These are phyloP conservation scores for Babesia ovis DNA, from an alignment of 169 alveolate species.

Conservation along the genomic window DNA sequence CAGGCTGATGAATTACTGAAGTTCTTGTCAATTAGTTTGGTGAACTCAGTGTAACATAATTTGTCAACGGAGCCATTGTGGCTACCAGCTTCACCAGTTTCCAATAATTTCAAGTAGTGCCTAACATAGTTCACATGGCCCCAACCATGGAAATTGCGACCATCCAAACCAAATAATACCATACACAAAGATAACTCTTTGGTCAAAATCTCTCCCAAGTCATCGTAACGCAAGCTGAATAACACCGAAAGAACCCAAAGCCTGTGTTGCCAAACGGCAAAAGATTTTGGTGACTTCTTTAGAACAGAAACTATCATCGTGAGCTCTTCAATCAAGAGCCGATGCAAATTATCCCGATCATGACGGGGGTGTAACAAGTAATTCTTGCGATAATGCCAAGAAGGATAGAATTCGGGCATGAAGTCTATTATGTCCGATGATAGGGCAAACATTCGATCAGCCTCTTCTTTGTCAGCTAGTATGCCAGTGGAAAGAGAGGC, in stretches of 20 bases:
- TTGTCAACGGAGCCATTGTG: conserved; percentile 4
- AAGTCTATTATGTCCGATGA: conserved; percentile 58
- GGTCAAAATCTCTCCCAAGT: conserved; percentile 22
- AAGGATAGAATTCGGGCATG: conserved; percentile 67
- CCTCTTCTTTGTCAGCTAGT: conserved; percentile 6
- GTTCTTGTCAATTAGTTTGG: conserved; percentile 45
- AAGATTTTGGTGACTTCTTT: conserved; percentile 56
- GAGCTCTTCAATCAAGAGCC: conserved; percentile 30
- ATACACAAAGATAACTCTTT: conserved; percentile 46
- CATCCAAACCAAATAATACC: conserved; percentile 42
- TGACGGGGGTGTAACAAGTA: conserved; percentile 14
- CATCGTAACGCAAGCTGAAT: conserved; percentile 20
- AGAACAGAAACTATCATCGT: conserved; percentile 11
- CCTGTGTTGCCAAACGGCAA: conserved; percentile 67
- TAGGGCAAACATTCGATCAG: conserved; percentile 51
- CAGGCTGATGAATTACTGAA: conserved; percentile 66
- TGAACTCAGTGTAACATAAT: conserved; percentile 20
- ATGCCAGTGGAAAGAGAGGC: not conserved
- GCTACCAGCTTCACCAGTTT: not conserved
- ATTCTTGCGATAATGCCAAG: conserved; percentile 66
- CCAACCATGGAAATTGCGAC: conserved; percentile 71
- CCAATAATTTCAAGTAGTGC: conserved; percentile 47
- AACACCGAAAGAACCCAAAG: conserved; percentile 42
- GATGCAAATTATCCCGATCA: not conserved
- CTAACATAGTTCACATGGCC: conserved; percentile 48